Percentiles rank a stretch among this genome's conserved stretches.
Evolutionary conservation across 2,329 filamentous ascomycete genomes (phyloP).

Genomic region (Alternaria consortialis): DNA sequence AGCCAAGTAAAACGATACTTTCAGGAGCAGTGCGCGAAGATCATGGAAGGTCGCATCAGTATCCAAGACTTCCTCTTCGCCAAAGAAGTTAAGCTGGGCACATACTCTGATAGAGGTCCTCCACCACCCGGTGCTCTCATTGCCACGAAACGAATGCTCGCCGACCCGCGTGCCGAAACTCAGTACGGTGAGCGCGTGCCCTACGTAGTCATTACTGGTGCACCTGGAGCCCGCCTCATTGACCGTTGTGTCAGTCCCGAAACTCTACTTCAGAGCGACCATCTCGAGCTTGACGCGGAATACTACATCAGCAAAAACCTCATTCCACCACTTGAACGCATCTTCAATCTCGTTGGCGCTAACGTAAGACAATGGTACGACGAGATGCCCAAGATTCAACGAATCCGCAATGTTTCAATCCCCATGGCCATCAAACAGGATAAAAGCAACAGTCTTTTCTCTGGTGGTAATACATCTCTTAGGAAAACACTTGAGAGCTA

Average conservation of each 20-base stretch:
- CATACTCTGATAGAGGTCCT: slow-evolving; percentile 81
- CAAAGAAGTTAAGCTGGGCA: slow-evolving; percentile 87
- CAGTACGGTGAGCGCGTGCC: slow-evolving; percentile 96
- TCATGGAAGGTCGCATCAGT: slow-evolving; percentile 86
- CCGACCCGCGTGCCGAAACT: slow-evolving; percentile 85
- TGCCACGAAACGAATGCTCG: slow-evolving; percentile 83
- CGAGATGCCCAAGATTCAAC: slow-evolving; percentile 92
- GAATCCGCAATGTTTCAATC: slow-evolving; percentile 69
- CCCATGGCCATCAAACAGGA: slow-evolving; percentile 24
- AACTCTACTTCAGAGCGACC: slow-evolving; percentile 76
- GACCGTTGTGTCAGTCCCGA: slow-evolving; percentile 93
- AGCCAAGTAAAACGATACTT: slow-evolving; percentile 91
- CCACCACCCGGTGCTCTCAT: slow-evolving; percentile 89
- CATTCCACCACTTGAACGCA: slow-evolving; percentile 92
- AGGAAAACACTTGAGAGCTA: slow-evolving; percentile 92
- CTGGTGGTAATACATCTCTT: slow-evolving; percentile 44
- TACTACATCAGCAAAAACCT: slow-evolving; percentile 98
- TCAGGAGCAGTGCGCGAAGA: slow-evolving; percentile 87
- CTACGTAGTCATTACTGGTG: slow-evolving; percentile 90
- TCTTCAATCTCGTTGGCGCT: slow-evolving; percentile 94
- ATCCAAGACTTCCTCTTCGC: slow-evolving; percentile 98
- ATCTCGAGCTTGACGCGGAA: slow-evolving; percentile 86
- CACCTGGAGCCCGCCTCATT: slow-evolving; percentile 82
- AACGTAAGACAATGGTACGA: slow-evolving; percentile 93
- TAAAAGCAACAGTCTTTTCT: slow-evolving; percentile 6